Evolutionary conservation across 148 eudicot species (phyloP).

Genomic region (Oxyria digyna): DNA sequence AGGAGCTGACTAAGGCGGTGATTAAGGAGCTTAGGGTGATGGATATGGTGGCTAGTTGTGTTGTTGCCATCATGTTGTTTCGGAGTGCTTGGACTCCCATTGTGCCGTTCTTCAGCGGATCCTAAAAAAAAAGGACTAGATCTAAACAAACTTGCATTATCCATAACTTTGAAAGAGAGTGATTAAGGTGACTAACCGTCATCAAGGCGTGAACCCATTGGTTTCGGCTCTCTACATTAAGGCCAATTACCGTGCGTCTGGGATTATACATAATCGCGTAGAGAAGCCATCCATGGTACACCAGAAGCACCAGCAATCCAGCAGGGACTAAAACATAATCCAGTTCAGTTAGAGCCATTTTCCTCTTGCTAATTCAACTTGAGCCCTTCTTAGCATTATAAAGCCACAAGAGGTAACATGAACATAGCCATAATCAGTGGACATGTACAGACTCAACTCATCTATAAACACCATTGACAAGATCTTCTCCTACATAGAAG

Average conservation of each 20-base stretch:
- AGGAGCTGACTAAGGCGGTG: conserved; percentile 10
- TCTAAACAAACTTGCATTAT: background rate
- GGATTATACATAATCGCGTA: background rate
- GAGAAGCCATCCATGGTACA: conserved; percentile 8
- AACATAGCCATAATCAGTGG: conserved; percentile 1
- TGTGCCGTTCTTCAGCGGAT: conserved; percentile 62
- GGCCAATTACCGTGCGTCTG: conserved; percentile 10
- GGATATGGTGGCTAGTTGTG: conserved; percentile 13
- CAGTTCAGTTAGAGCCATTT: background rate
- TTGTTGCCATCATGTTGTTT: conserved; percentile 26
- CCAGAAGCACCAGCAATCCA: conserved; percentile 9
- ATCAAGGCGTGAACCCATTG: conserved; percentile 11
- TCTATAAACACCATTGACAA: background rate
- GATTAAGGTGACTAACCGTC: conserved; percentile 7
- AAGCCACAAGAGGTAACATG: background rate
- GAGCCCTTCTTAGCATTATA: background rate
- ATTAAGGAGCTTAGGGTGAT: conserved; percentile 16
- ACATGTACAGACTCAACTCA: background rate
- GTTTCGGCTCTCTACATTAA: conserved; percentile 12
- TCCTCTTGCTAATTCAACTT: background rate
- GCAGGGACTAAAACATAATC: conserved; percentile 9
- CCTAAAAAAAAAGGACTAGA: conserved; percentile 15
- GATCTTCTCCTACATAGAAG: background rate
- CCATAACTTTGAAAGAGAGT: background rate
- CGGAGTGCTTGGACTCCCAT: conserved; percentile 40